These are phyloP conservation scores for Carex parvula DNA, from an alignment of 176 grass and related monocot species.

Conservation along the genomic window DNA sequence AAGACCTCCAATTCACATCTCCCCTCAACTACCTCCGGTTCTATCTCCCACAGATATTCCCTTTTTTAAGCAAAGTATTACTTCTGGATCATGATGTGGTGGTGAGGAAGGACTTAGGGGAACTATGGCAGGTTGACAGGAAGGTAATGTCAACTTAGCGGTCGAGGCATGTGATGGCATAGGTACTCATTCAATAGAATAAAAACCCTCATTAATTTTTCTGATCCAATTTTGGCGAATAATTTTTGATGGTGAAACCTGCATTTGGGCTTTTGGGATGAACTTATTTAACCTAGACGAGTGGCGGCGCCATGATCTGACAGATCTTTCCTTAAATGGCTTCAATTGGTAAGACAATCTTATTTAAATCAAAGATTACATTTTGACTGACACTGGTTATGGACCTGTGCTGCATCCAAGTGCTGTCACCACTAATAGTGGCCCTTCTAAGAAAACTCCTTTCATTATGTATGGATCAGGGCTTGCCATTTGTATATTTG, in stretches of 20 bases:
- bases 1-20: conserved; percentile 65
- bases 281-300: conserved; percentile 76
- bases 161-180: conserved; percentile 41
- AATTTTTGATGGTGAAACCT: conserved; percentile 60
- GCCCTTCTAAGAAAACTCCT: background rate
- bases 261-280: conserved; percentile 71
- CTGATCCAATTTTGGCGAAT: conserved; percentile 37
- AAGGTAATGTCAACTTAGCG: conserved; percentile 62
- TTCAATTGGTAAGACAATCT: conserved; percentile 48
- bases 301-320: conserved; percentile 59
- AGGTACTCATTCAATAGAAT: conserved; percentile 34
- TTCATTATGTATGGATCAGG: background rate
- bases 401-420: background rate
- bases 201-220: conserved; percentile 66
- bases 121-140: conserved; percentile 60
- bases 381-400: background rate
- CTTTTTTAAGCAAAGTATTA: conserved; percentile 64
- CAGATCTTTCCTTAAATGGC: conserved; percentile 52
- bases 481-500: background rate
- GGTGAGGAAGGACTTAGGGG: conserved; percentile 55
- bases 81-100: conserved; percentile 93
- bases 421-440: background rate
- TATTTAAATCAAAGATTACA: background rate
- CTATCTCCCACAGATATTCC: conserved; percentile 88
- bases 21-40: conserved; percentile 79